Evolutionary conservation across 2,329 filamentous ascomycete species (phyloP).

Genomic region (Ceratocystis albifundus): DNA sequence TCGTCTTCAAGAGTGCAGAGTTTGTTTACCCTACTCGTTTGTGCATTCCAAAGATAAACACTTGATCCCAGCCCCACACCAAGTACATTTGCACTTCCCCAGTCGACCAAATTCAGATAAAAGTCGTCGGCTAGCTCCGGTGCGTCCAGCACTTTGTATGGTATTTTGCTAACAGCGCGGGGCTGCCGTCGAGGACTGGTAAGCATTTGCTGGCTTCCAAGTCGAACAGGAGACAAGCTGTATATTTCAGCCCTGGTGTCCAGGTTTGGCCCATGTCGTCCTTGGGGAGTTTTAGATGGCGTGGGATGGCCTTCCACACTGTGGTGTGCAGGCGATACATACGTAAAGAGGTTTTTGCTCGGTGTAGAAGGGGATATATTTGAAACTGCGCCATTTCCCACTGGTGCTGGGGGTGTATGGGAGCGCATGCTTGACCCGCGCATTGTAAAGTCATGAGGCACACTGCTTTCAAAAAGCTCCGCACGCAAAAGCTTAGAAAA

Average conservation of each 20-base stretch:
- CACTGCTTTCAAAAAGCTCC: constrained; percentile 82
- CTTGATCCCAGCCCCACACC: constrained; percentile 86
- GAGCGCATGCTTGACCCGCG: constrained; percentile 33
- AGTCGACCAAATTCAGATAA: constrained; percentile 93
- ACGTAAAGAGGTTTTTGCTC: constrained; percentile 92
- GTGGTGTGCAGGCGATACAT: constrained; percentile 65
- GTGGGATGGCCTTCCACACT: constrained; percentile 71
- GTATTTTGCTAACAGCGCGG: constrained; percentile 84
- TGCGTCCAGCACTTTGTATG: constrained; percentile 94
- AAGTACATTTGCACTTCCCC: constrained; percentile 88
- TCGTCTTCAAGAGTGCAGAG: constrained; percentile 88
- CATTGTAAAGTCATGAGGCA: constrained; percentile 52
- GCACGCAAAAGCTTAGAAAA: constrained; percentile 79
- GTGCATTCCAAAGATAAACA: constrained; percentile 97
- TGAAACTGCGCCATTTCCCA: constrained; percentile 53
- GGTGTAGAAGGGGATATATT: constrained; percentile 85
- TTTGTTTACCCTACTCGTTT: constrained; percentile 81
- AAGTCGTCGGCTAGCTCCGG: constrained; percentile 95
- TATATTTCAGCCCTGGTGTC: constrained; percentile 89
- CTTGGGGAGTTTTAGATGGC: constrained; percentile 79
- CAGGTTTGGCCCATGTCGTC: constrained; percentile 74
- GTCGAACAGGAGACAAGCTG: constrained; percentile 85
- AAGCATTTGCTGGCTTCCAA: constrained; percentile 85
- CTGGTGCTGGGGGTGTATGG: constrained; percentile 63
- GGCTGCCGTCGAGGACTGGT: constrained; percentile 81